These are phyloP conservation scores for Clavaria fumosa DNA, from an alignment of 768 basidiomycete species.

Conservation along the genomic window DNA sequence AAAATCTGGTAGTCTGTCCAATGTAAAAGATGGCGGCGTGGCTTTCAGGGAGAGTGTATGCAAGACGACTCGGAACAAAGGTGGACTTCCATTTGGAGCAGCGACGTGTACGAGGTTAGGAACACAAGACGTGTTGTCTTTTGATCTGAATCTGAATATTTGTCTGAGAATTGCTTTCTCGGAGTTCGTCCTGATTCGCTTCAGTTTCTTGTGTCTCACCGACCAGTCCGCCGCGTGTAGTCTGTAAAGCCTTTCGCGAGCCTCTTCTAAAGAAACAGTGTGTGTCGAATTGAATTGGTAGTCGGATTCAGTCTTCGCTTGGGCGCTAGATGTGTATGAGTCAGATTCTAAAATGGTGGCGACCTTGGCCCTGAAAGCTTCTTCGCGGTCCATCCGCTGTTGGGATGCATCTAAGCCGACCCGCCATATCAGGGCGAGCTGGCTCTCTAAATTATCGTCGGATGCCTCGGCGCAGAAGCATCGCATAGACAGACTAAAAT, in stretches of 20 bases:
- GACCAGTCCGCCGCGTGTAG: constrained; percentile 67
- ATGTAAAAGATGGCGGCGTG: constrained; percentile 42
- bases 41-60: constrained; percentile 42
- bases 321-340: constrained; percentile 15
- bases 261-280: constrained; percentile 56
- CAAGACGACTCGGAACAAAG: constrained; percentile 55
- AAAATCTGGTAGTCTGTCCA: constrained; percentile 41
- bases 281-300: constrained; percentile 52
- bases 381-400: constrained; percentile 56
- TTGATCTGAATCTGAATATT: constrained; percentile 24
- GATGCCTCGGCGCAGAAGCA: constrained; percentile 59
- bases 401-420: constrained; percentile 59
- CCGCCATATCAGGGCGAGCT: constrained; percentile 57
- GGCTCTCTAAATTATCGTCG: constrained; percentile 75
- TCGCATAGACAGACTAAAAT: constrained; percentile 40
- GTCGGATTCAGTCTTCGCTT: constrained; percentile 23
- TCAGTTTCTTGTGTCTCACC: constrained; percentile 33
- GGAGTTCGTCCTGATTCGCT: constrained; percentile 31
- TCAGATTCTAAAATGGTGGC: constrained; percentile 40
- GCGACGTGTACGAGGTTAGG: constrained; percentile 31
- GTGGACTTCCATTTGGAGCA: constrained; percentile 28
- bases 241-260: constrained; percentile 47
- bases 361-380: constrained; percentile 68
- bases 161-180: constrained; percentile 32
- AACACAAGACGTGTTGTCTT: constrained; percentile 18